These are phyloP conservation scores for Pestalotiopsis sp. DNA, from an alignment of 2,329 filamentous ascomycete genomes.

Conservation along the genomic window DNA sequence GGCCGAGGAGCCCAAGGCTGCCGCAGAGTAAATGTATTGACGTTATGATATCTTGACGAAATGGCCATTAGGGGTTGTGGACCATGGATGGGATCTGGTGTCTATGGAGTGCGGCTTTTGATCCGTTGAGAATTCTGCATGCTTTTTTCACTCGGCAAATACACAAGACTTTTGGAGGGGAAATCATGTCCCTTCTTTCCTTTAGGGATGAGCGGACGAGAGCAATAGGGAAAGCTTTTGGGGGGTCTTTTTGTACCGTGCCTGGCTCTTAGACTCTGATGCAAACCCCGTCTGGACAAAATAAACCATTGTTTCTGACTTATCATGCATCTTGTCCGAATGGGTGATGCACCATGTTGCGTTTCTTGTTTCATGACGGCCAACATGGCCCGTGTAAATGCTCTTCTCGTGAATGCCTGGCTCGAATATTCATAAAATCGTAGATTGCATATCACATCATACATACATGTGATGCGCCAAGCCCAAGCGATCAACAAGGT, in stretches of 20 bases:
- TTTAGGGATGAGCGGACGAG: slow-evolving; percentile 24
- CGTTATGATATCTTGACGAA: slow-evolving; percentile 42
- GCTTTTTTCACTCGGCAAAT: slow-evolving; percentile 51
- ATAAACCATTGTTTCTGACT: slow-evolving; percentile 38
- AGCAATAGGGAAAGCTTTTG: slow-evolving; percentile 46
- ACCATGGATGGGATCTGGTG: slow-evolving; percentile 54
- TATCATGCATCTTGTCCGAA: background rate
- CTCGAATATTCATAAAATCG: background rate
- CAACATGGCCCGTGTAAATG: background rate
- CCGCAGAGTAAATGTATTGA: slow-evolving; percentile 56
- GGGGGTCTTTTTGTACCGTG: slow-evolving; percentile 41
- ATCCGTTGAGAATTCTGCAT: slow-evolving; percentile 43
- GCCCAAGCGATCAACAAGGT: background rate
- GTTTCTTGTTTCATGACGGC: background rate
- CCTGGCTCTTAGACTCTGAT: slow-evolving; percentile 58
- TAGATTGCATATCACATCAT: background rate
- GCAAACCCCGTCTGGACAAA: slow-evolving; percentile 55
- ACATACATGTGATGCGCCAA: background rate
- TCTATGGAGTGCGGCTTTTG: slow-evolving; percentile 63
- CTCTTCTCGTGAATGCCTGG: background rate
- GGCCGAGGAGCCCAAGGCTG: slow-evolving; percentile 68
- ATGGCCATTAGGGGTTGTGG: slow-evolving; percentile 32
- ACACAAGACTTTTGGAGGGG: slow-evolving; percentile 37
- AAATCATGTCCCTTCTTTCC: slow-evolving; percentile 26
- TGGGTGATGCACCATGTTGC: background rate